Base-by-base conservation (phyloP, 2,329 filamentous ascomycete genomes). In the Cladosporium sp. region DNA sequence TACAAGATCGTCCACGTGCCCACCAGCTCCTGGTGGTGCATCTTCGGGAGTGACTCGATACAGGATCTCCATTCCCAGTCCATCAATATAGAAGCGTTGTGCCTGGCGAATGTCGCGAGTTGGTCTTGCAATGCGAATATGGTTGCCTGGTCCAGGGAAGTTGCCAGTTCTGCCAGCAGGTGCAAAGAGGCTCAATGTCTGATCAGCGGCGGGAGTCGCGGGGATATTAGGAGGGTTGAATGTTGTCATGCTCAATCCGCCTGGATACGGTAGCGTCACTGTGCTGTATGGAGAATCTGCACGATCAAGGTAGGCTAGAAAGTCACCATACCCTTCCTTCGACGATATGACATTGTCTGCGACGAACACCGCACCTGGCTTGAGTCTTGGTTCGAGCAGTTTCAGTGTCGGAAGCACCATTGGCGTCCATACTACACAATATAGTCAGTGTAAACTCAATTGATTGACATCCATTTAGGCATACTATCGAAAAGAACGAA, bases 401-500 rank as follows among this genome's bases (percentile, higher is more conserved):
- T 76, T 73, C 15, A 85, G 69, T 0, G 80, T 76, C 1, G 82
- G 81, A 19, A 85, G 70, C 2, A 80, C 79, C 52, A 85, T 67
- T 0, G 77, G 73, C 0, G 80, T 76, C 81, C 82, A 85, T 53
- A 85, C 81, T 85, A 25, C 37, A n/a, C 7, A 45, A 6, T 39
- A 10, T 4, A 6, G 42, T 58, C 28, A 55, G 54, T 40, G 13
- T 37, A 49, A 17, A 17, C 9, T 15, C 15, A 13, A 17, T n/a
- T 6, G 3, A 9, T n/a, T 25, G 7, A 2, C 15, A 17, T 7
- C 24, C 8, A 8, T n/a, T 8, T 20, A n/a, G 7, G 7, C 83
- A 74, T 68, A 86, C 83, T 86, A 63, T 86, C 83, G 24, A 87
- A 73, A 22, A 85, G 69, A 15, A 87, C 62, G 19, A 86, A 72